A percentile compares a stretch with the other conserved stretches of the same genome.
Evolutionary conservation across 2,329 filamentous ascomycete species (phyloP).

Genomic region (Cladosporium cucumerinum): DNA sequence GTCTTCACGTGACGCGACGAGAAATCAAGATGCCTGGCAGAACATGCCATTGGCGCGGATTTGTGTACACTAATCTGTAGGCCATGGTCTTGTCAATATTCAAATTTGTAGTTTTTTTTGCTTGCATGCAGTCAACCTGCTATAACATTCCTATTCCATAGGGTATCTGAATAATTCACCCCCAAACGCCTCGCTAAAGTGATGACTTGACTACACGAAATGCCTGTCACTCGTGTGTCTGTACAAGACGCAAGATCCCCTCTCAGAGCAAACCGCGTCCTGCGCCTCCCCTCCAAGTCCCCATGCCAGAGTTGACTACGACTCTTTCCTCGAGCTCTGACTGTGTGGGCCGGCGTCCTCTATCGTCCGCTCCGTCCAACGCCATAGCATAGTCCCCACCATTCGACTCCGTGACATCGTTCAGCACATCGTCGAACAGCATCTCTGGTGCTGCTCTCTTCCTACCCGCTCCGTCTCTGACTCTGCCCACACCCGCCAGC

Average conservation of each 20-base stretch:
- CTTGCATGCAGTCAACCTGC: background rate
- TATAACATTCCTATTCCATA: background rate
- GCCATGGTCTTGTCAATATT: background rate
- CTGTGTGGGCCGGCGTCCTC: conserved; percentile 28
- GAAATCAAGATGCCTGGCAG: background rate
- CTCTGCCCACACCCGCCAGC: conserved; percentile 28
- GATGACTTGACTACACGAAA: background rate
- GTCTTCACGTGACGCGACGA: conserved; percentile 18
- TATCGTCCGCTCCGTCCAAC: conserved; percentile 26
- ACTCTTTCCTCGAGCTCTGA: conserved; percentile 38
- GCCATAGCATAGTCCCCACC: conserved; percentile 32
- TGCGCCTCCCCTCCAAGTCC: conserved; percentile 53
- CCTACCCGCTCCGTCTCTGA: conserved; percentile 29
- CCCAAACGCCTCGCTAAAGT: conserved; percentile 39
- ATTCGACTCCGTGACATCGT: conserved; percentile 38
- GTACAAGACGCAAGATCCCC: background rate
- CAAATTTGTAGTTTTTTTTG: background rate
- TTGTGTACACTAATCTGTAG: background rate
- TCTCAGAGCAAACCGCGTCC: conserved; percentile 12
- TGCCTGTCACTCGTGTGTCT: background rate
- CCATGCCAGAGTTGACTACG: conserved; percentile 59
- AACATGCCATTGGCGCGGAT: background rate
- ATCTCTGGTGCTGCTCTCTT: conserved; percentile 41
- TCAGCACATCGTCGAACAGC: conserved; percentile 50
- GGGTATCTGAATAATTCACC: conserved; percentile 11